Evolutionary conservation across 345 rosid species (phyloP).

Genomic region (Sapria himalayana): DNA sequence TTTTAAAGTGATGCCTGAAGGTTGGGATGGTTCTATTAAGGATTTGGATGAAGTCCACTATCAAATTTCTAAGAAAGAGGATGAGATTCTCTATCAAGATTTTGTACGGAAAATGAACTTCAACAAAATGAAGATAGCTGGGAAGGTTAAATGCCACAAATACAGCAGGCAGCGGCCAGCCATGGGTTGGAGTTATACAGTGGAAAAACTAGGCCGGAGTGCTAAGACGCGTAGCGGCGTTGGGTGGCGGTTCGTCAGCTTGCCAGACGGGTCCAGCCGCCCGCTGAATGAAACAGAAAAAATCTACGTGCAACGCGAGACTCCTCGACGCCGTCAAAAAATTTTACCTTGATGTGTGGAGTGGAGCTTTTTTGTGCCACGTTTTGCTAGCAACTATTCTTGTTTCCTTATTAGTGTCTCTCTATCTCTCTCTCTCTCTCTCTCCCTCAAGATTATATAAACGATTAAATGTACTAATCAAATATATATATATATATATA

Average conservation of each 20-base stretch:
- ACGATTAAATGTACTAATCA: no score
- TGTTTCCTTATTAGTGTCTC: no score
- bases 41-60: constrained; percentile 88
- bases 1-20: constrained; percentile 97
- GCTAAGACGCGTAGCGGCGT: constrained; percentile 87
- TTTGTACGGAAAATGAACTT: constrained; percentile 64
- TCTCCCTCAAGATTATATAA: no score
- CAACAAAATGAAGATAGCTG: constrained; percentile 78
- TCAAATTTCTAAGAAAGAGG: constrained; percentile 96
- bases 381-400: no score
- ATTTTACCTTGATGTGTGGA: constrained; percentile 61
- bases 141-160: constrained; percentile 64
- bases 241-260: constrained; percentile 86
- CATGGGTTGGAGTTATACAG: constrained; percentile 76
- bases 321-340: constrained; percentile 58
- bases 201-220: constrained; percentile 54
- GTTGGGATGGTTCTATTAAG: constrained; percentile 87
- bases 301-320: constrained; percentile 67
- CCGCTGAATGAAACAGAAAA: constrained; percentile 64
- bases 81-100: constrained; percentile 71
- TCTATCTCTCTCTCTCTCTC: no score
- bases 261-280: constrained; percentile 81
- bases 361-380: no score
- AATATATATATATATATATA: no score
- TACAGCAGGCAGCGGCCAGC: constrained; percentile 63